A percentile compares a stretch with the other conserved stretches of the same genome.
phyloP scores from a whole-genome alignment of 805 yeast genomes.

The Wickerhamiella shivajii region DNA sequence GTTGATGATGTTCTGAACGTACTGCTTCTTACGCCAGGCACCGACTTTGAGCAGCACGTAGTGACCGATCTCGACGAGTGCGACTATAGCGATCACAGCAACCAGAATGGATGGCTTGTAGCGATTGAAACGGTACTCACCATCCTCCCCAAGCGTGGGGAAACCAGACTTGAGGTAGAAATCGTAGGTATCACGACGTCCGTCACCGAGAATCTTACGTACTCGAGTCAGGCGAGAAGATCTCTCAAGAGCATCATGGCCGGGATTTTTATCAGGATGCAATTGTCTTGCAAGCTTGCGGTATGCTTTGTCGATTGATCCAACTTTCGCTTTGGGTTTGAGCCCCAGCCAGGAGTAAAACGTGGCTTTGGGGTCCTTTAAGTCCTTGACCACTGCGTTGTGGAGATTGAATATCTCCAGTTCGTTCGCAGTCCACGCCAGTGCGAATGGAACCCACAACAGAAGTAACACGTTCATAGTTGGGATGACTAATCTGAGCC shows the following conservation, averaged over 20 bases:
- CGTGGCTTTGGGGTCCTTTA: slow-evolving; percentile 40
- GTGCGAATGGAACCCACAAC: slow-evolving; percentile 1
- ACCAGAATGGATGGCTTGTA: slow-evolving; percentile 52
- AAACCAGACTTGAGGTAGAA: slow-evolving; percentile 70
- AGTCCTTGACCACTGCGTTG: slow-evolving; percentile 44
- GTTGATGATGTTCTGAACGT: slow-evolving; percentile 28
- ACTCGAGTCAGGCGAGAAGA: slow-evolving; percentile 68
- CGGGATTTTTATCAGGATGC: slow-evolving; percentile 74
- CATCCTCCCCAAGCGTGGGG: slow-evolving; percentile 58
- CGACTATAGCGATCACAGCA: slow-evolving; percentile 26
- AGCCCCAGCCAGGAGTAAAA: slow-evolving; percentile 49
- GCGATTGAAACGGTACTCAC: slow-evolving; percentile 45
- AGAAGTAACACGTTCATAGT: no score
- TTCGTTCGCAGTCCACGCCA: slow-evolving; percentile 33
- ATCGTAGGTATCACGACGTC: slow-evolving; percentile 62
- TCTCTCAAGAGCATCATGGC: slow-evolving; percentile 42
- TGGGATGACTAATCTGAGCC: no score
- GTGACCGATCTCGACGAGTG: slow-evolving; percentile 45
- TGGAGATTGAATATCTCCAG: slow-evolving; percentile 66
- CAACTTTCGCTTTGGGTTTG: slow-evolving; percentile 16
- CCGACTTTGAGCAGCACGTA: slow-evolving; percentile 40
- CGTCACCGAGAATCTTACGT: slow-evolving; percentile 50
- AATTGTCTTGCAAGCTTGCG: slow-evolving; percentile 52
- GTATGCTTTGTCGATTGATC: slow-evolving; percentile 30
- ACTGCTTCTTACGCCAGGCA: slow-evolving; percentile 40